Evolutionary conservation across 148 eudicot species (phyloP), one percentile per base, ranked within the genome.

Genomic region (Arctostaphylos glauca): DNA sequence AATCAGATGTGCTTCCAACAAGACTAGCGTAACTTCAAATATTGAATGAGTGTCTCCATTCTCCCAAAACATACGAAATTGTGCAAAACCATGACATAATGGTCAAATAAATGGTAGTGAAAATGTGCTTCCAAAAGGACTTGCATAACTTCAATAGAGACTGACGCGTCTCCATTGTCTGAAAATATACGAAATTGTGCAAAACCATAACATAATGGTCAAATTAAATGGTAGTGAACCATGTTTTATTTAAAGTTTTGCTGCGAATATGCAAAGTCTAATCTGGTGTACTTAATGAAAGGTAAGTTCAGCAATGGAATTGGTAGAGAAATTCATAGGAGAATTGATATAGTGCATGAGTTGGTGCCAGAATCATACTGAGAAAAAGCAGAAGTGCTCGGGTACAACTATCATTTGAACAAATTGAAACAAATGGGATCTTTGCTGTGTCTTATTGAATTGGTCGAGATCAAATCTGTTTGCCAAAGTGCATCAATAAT

Each of bases 131-230:
- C 52, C 18, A 55, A 55, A 16, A 43, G 21, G 46, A 76, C 50
- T 41, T 15, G 48, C 50, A 6, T 0, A 43, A 5, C 4, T 72
- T 44, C 44, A 16, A 41, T 41, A 5, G 48, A 3, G n/a, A 44
- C 2, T 62, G 44, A 23, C 47, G 55, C 47, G 5, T 21, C 41
- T 60, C 16, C 19, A n/a, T n/a, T 60, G 18, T 59, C 59, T 9
- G 25, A 79, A 5, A 46, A 21, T 44, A 59, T 43, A 48, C 81
- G 9, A 52, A 64, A 59, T 14, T 43, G 9, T 56, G 43, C 41
- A 72, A 44, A 72, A 46, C 44, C 59, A 62, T 15, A 53, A 81
- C 77, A 68, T 50, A 47, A 54, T 50, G 64, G 43, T 72, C 50
- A 81, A 55, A n/a, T 56, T 78, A 9, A 67, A 44, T 55, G 41